Evolutionary conservation across 208 protist genomes (phyloP).

Genomic region (Leptomonas pyrrhocoris): DNA sequence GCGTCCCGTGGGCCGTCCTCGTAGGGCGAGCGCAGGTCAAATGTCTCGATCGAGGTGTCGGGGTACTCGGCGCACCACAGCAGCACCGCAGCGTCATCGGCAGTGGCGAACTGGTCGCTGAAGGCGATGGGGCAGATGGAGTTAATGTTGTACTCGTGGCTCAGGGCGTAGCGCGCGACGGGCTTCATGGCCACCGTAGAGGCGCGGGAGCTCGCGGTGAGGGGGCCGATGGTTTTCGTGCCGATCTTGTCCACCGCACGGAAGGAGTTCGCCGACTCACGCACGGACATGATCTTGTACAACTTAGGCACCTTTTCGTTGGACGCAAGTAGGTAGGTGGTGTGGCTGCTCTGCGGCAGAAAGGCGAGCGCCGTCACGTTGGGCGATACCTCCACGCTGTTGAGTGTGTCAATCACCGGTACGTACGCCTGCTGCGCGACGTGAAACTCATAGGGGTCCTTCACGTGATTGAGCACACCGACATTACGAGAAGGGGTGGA

Average conservation of each 20-base stretch:
- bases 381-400: conserved; percentile 82
- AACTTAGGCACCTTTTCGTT: conserved; percentile 90
- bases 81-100: conserved; percentile 82
- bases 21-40: conserved; percentile 65
- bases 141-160: conserved; percentile 89
- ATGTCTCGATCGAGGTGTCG: conserved; percentile 83
- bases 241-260: conserved; percentile 72
- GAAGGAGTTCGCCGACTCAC: conserved; percentile 63
- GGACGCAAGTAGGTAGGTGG: conserved; percentile 72
- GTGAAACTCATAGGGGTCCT: conserved; percentile 65
- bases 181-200: conserved; percentile 74
- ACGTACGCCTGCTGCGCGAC: conserved; percentile 76
- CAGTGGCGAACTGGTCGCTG: conserved; percentile 81
- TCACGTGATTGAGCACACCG: conserved; percentile 23
- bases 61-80: conserved; percentile 90
- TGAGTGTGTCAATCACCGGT: conserved; percentile 86
- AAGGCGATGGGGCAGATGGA: conserved; percentile 75
- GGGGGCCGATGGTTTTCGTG: conserved; percentile 50
- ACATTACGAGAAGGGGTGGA: background rate
- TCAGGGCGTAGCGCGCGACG: conserved; percentile 71
- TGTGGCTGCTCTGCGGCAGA: conserved; percentile 61
- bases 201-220: conserved; percentile 39
- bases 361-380: conserved; percentile 78
- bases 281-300: conserved; percentile 79
- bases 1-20: conserved; percentile 58